Base-by-base conservation (phyloP, 2,329 filamentous ascomycete genomes). In the Fusarium nematophilum region DNA sequence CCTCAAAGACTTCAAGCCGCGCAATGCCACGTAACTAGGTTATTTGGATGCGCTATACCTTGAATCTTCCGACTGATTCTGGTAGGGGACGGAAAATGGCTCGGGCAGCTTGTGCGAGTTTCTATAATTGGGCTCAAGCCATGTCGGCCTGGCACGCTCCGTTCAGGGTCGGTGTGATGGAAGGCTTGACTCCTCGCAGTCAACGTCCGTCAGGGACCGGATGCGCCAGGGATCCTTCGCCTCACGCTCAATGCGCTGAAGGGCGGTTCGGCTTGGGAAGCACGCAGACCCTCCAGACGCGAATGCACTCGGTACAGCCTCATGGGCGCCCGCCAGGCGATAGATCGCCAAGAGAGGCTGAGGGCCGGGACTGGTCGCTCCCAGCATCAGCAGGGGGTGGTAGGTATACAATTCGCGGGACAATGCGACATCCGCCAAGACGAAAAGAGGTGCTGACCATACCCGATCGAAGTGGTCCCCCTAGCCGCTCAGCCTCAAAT, bases 41-140 rank as follows among this genome's bases (percentile, higher is more conserved):
- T 54, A 56, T 58, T 42, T 37, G 29, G 40, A 53, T 47, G 38
- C 50, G 42, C 40, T 61, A 48, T 57, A 46, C 34, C 31, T 51
- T 61, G 26, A 43, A 57, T 48, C 31, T 25, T 53, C 48, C 26
- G 38, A 62, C 42, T 42, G 51, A 31, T 30, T n/a, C 15, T 29
- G 34, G 47, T 49, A 27, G 38, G 50, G 33, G 61, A 45, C 44
- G 42, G 50, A 48, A 26, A 37, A 52, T 40, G 31, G 48, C 55
- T 60, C 33, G 33, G 54, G 13, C 27, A 47, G 27, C 58, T 53
- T 34, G 47, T 36, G 47, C 21, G 37, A 31, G 39, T 44, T 61
- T 61, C 65, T 68, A 68, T 67, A 63, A 66, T 65, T 68, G 65
- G 65, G 53, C 34, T 23, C 27, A 25, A 29, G 33, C 37, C 53